phyloP scores from a whole-genome alignment of 2,329 filamentous ascomycete species.

The Alternaria triticimaculans region DNA sequence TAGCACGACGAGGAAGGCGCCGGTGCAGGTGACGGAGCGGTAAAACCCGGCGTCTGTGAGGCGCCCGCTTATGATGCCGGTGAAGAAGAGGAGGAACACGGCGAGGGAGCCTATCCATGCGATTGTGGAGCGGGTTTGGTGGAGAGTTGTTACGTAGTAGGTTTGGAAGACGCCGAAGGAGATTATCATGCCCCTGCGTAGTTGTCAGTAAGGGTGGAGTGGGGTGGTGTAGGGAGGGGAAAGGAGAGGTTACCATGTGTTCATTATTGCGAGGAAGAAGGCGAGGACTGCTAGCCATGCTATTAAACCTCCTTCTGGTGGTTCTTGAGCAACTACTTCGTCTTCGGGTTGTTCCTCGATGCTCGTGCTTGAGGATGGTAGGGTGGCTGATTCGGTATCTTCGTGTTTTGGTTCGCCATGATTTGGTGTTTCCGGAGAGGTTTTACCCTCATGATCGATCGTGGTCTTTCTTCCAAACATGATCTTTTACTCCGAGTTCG shows the following conservation, averaged over 20 bases:
- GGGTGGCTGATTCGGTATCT: background rate
- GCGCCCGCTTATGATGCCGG: constrained; percentile 55
- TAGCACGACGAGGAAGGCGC: constrained; percentile 50
- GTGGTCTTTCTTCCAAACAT: background rate
- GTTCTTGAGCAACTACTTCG: background rate
- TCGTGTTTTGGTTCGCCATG: background rate
- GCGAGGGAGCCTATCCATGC: constrained; percentile 60
- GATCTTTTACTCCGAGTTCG: no score
- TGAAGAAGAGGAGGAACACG: constrained; percentile 53
- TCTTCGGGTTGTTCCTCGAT: background rate
- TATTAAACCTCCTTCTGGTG: background rate
- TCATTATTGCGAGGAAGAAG: background rate
- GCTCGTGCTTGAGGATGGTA: background rate
- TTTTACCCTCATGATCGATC: background rate
- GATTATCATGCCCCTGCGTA: constrained; percentile 34
- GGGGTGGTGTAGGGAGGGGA: background rate
- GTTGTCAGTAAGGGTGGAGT: background rate
- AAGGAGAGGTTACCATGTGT: background rate
- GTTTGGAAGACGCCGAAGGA: constrained; percentile 41
- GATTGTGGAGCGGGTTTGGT: constrained; percentile 53
- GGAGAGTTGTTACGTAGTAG: constrained; percentile 30
- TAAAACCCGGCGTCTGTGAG: constrained; percentile 58
- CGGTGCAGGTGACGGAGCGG: constrained; percentile 46
- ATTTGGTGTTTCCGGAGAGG: background rate
- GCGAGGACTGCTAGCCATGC: background rate